A percentile compares a stretch with the other conserved stretches of the same genome.
phyloP scores from a whole-genome alignment of 192 early-diverging fungal genomes.

The Physocladia obscura region DNA sequence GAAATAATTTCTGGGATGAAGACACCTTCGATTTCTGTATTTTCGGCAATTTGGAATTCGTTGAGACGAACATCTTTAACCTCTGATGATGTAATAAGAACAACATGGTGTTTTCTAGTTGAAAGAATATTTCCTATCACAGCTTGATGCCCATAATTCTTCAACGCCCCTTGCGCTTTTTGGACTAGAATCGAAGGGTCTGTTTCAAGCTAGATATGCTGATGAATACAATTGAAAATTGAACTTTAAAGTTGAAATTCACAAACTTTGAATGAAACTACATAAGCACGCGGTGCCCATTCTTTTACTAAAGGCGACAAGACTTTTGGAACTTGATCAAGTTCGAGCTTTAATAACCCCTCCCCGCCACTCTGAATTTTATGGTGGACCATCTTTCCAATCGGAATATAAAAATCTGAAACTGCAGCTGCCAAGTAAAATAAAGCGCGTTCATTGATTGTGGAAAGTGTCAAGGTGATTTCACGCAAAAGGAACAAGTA shows the following conservation, averaged over 20 bases:
- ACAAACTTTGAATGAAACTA: constrained; percentile 93
- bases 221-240: constrained; percentile 5
- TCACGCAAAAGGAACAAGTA: constrained; percentile 88
- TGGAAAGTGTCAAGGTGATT: constrained; percentile 67
- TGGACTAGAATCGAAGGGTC: constrained; percentile 75
- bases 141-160: constrained; percentile 91
- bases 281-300: constrained; percentile 85
- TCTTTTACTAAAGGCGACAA: constrained; percentile 87
- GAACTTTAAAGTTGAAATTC: background rate
- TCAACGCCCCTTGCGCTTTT: constrained; percentile 78
- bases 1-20: constrained; percentile 71
- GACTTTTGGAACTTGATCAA: constrained; percentile 98
- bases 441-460: constrained; percentile 72
- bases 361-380: constrained; percentile 95
- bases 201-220: constrained; percentile 74
- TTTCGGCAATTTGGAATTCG: constrained; percentile 48
- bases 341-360: constrained; percentile 78
- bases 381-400: constrained; percentile 91
- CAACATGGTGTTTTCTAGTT: constrained; percentile 85
- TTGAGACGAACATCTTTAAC: constrained; percentile 50
- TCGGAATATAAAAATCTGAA: constrained; percentile 96
- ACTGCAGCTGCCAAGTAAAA: constrained; percentile 98
- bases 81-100: constrained; percentile 44
- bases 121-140: constrained; percentile 93
- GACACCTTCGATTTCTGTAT: constrained; percentile 69